phyloP scores from a whole-genome alignment of 2,329 filamentous ascomycete species.

The Thelonectria olida region DNA sequence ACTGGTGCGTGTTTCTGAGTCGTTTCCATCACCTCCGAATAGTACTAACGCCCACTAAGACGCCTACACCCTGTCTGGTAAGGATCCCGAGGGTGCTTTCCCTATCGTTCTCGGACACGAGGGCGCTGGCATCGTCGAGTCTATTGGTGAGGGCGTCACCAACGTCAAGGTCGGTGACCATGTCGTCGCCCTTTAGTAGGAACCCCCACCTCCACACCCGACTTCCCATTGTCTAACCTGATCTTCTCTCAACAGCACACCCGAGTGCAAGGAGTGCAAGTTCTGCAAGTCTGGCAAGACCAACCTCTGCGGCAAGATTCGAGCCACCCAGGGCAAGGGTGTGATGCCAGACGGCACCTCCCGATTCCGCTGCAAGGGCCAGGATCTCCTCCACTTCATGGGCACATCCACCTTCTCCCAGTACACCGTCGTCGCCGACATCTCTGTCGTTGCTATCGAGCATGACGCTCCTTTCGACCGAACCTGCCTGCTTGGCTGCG shows the following conservation, averaged over 20 bases:
- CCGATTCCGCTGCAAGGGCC: conserved; percentile 93
- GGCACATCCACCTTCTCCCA: conserved; percentile 98
- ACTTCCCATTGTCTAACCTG: conserved; percentile 15
- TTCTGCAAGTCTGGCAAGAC: conserved; percentile 99
- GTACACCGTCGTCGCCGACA: conserved; percentile 98
- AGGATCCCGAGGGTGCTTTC: conserved; percentile 96
- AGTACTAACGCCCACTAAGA: conserved; percentile 58
- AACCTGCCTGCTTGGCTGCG: conserved; percentile 94
- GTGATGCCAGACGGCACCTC: conserved; percentile 97
- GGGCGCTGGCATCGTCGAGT: conserved; percentile 91
- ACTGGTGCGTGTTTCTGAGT: conserved; percentile 70
- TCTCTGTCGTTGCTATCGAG: conserved; percentile 95
- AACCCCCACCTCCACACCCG: conserved; percentile 21
- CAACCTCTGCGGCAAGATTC: conserved; percentile 98
- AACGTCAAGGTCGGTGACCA: conserved; percentile 94
- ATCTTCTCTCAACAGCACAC: conserved; percentile 72
- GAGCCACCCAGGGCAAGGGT: conserved; percentile 93
- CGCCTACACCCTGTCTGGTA: conserved; percentile 94
- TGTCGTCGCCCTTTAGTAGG: conserved; percentile 87
- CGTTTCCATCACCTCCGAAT: conserved; percentile 2
- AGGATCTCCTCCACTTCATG: conserved; percentile 98
- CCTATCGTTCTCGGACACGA: conserved; percentile 90
- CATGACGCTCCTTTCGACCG: conserved; percentile 93
- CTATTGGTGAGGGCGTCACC: conserved; percentile 92
- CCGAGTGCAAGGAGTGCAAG: conserved; percentile 97